Evolutionary conservation across 805 yeast species (phyloP).

Genomic region (Phaffomyces antillensis): DNA sequence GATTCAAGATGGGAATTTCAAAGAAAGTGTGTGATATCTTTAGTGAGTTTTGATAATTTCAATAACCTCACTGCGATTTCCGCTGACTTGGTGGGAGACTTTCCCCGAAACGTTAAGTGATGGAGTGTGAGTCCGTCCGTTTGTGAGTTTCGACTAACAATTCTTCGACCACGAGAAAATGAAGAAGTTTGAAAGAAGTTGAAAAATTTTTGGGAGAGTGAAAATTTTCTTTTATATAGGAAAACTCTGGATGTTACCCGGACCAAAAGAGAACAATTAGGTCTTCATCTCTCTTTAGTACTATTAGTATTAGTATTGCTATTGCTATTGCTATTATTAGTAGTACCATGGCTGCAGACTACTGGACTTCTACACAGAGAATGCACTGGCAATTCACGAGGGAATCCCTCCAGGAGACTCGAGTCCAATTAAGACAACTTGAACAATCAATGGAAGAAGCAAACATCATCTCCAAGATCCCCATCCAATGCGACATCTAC

Average conservation of each 20-base stretch:
- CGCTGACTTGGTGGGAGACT: conserved; percentile 79
- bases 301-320: too few relatives aligned
- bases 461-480: conserved; percentile 33
- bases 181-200: conserved; percentile 8
- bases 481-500: conserved; percentile 37
- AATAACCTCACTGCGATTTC: conserved; percentile 48
- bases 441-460: conserved; percentile 34
- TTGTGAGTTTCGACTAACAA: conserved; percentile 69
- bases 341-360: conserved; percentile 62
- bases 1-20: background rate
- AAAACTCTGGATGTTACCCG: background rate
- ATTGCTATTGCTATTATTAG: background rate
- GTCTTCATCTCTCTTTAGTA: too few relatives aligned
- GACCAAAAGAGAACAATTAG: background rate
- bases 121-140: conserved; percentile 29
- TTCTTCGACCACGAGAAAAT: conserved; percentile 59
- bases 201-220: background rate
- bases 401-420: conserved; percentile 42
- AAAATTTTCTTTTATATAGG: conserved; percentile 1
- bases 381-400: conserved; percentile 74
- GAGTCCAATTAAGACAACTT: conserved; percentile 33
- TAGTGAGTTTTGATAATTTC: conserved; percentile 32
- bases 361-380: conserved; percentile 82
- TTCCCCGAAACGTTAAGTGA: conserved; percentile 63
- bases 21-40: conserved; percentile 2